Percentiles rank a stretch among this genome's conserved stretches.
Conservation (phyloP, 768 basidiomycete genomes). For the Lactarius tabidus region DNA sequence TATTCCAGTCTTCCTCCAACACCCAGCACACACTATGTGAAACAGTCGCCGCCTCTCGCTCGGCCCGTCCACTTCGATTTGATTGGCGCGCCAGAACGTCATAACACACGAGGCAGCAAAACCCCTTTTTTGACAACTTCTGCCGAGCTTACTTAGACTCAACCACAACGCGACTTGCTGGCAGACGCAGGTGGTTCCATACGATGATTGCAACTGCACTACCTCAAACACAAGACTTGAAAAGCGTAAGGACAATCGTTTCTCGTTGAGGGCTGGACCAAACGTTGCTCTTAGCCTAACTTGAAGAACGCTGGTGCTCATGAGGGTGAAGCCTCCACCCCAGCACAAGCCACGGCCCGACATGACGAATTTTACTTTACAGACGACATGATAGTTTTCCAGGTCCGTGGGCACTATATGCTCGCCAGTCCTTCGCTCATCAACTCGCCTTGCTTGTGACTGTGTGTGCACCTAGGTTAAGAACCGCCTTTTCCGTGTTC, state of each 20-base stretch:
- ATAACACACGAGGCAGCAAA: slow-evolving; percentile 10
- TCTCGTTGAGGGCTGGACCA: neutral
- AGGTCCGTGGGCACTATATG: slow-evolving; percentile 11
- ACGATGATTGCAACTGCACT: slow-evolving; percentile 6
- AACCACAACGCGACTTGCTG: neutral
- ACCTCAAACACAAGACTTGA: slow-evolving; percentile 4
- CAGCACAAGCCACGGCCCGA: neutral
- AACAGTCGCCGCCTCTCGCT: neutral
- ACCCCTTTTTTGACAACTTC: neutral
- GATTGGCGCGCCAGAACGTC: slow-evolving; percentile 6
- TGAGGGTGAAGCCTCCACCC: slow-evolving; percentile 3
- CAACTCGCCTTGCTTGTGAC: neutral
- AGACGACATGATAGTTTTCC: slow-evolving; percentile 21
- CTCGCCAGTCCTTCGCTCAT: neutral
- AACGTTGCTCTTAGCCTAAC: neutral
- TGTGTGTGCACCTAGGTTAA: slow-evolving; percentile 1
- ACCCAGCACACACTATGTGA: neutral
- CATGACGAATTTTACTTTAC: slow-evolving; percentile 23
- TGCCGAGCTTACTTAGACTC: neutral
- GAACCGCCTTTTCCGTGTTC: slow-evolving; percentile 20
- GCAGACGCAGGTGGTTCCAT: neutral
- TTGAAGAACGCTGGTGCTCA: neutral
- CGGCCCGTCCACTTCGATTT: neutral
- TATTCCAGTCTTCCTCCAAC: too few species aligned
- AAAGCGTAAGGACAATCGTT: neutral